Base-by-base conservation (phyloP, 2,329 filamentous ascomycete genomes). In the Didymella pomorum region DNA sequence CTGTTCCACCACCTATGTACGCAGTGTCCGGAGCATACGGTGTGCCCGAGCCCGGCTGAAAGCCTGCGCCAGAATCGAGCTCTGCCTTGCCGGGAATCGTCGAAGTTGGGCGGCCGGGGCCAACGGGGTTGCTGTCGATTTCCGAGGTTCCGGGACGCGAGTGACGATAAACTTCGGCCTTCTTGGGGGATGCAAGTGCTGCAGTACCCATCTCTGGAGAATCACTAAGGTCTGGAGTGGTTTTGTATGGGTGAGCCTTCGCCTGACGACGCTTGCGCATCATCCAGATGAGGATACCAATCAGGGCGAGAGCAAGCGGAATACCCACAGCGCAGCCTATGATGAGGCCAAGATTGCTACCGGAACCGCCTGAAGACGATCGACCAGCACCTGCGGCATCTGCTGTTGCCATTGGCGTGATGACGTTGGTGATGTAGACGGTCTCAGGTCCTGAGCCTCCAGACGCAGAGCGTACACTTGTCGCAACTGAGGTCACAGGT, bases 321-420 rank as follows among this genome's bases (percentile, higher is more conserved):
- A 77, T 73, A 16, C 74, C 74, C 37, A 77, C 74, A 11, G 74
- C 72, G 49, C 69, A 73, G 46, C 74, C 74, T n/a, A 76, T 58
- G 18, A 77, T 76, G 10, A 76, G 26, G 12, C 64, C 63, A 16
- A 71, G 50, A 16, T 75, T 72, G n/a, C 68, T 67, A n/a, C 31
- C 54, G 29, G 63, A 60, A 18, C 61, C 45, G 6, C 59, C 20
- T n/a, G 51, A 45, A n/a, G 60, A 58, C 1, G 50, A 51, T 16
- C 35, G n/a, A 39, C 56, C 26, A 7, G 42, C 51, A 23, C 39
- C 49, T 20, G 54, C 31, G 12, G 52, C 33, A 21, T 54, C 16
- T 14, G 61, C 52, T 1, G 58, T 55, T 8, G 60, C 21, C 1
- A 64, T 42, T 8, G 64, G 66, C 1, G 62, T 67, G n/a, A 71